Evolutionary conservation across 202 grass and related monocot species (phyloP).

Genomic region (Dendrocalamus latiflorus): DNA sequence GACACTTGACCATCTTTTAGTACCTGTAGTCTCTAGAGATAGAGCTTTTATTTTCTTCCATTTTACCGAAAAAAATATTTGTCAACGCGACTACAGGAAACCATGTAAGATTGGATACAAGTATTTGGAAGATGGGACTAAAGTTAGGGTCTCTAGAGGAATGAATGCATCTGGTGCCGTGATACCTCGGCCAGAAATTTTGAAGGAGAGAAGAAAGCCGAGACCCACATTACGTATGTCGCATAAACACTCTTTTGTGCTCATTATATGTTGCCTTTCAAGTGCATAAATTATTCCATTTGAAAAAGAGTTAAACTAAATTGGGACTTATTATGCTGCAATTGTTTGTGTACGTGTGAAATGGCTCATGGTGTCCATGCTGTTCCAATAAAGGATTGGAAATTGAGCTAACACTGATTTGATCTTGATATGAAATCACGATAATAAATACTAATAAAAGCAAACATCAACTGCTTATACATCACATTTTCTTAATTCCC

Average conservation of each 20-base stretch:
- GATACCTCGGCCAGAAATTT: conserved; percentile 88
- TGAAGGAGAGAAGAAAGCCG: conserved; percentile 86
- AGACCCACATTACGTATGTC: conserved; percentile 66
- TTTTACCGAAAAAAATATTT: neutral
- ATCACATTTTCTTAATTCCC: neutral
- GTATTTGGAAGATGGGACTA: conserved; percentile 84
- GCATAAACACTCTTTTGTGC: neutral
- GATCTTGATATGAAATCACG: neutral
- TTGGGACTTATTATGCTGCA: neutral
- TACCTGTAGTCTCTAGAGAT: neutral
- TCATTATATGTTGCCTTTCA: conserved; percentile 17
- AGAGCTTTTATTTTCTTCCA: neutral
- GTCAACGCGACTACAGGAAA: conserved; percentile 35
- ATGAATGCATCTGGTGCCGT: conserved; percentile 71
- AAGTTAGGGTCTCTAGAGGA: conserved; percentile 83
- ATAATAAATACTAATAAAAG: neutral
- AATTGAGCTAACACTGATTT: neutral
- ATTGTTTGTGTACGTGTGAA: neutral
- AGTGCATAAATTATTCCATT: neutral
- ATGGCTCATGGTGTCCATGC: neutral
- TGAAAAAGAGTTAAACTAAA: neutral
- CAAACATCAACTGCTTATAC: neutral
- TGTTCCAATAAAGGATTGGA: neutral
- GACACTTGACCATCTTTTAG: neutral
- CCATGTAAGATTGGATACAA: conserved; percentile 86